Conservation (phyloP, 208 protist genomes). For the Novymonas esmeraldas region DNA sequence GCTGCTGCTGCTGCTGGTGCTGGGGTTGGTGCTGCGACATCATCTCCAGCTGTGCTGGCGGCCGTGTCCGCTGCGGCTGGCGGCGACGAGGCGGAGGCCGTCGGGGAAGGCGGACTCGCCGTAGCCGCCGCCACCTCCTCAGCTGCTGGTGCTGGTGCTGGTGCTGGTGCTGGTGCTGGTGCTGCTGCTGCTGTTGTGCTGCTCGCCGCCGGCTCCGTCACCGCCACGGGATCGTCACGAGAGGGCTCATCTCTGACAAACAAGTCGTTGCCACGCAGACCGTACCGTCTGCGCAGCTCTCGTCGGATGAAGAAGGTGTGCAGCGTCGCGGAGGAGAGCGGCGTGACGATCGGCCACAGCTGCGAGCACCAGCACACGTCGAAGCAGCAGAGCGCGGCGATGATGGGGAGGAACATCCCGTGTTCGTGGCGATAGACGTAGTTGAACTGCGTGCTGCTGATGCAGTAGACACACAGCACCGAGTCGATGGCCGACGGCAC, state of each 20-base stretch:
- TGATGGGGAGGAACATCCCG: slow-evolving; percentile 25
- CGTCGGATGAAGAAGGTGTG: slow-evolving; percentile 33
- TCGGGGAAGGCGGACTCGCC: no score
- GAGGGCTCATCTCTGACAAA: not conserved
- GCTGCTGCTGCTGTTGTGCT: not conserved
- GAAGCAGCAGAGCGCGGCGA: slow-evolving; percentile 13
- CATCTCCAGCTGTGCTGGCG: no score
- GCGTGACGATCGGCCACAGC: slow-evolving; percentile 6
- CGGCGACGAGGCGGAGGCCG: no score
- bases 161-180: no score
- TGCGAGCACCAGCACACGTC: slow-evolving; percentile 20
- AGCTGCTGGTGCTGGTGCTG: no score
- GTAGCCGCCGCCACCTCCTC: no score
- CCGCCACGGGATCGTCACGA: not conserved
- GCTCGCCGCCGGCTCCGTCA: not conserved
- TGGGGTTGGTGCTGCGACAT: no score
- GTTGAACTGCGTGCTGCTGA: slow-evolving; percentile 36
- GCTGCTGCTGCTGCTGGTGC: no score
- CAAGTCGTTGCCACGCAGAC: slow-evolving; percentile 16
- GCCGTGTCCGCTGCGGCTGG: no score
- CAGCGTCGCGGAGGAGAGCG: slow-evolving; percentile 16
- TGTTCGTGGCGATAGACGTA: slow-evolving; percentile 19
- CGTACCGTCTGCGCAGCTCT: slow-evolving; percentile 31
- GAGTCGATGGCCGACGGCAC: slow-evolving; percentile 21
- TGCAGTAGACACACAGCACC: slow-evolving; percentile 30